phyloP scores from a whole-genome alignment of 306 rosid species.

The Ormosia semicastrata region DNA sequence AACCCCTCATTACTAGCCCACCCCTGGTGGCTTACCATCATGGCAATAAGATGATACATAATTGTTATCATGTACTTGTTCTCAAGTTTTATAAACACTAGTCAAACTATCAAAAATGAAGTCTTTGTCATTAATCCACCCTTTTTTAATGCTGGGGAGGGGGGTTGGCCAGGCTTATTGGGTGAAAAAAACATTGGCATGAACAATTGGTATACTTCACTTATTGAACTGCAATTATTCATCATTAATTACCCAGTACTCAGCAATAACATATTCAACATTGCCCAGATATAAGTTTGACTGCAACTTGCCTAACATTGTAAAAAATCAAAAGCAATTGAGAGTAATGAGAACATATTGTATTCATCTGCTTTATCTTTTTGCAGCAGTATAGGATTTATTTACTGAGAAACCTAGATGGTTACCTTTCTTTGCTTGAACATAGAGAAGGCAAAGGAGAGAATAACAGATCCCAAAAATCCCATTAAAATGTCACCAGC shows the following conservation, averaged over 20 bases:
- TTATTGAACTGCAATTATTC: not conserved
- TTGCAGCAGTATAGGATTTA: not conserved
- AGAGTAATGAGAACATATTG: not conserved
- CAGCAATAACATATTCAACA: not conserved
- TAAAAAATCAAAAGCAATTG: not conserved
- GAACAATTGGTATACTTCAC: not conserved
- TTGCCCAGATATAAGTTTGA: not conserved
- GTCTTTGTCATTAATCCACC: not conserved
- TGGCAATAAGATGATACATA: too few relatives aligned
- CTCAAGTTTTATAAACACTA: not conserved
- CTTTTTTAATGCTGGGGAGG: not conserved
- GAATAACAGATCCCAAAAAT: slow-evolving; percentile 94
- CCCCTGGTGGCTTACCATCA: too few relatives aligned
- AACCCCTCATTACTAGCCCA: too few relatives aligned
- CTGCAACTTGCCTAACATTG: not conserved
- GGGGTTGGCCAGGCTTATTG: not conserved
- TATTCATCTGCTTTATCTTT: not conserved
- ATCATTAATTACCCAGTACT: not conserved
- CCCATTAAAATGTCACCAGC: slow-evolving; percentile 97
- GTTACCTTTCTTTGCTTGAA: slow-evolving; percentile 93
- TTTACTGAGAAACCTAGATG: slow-evolving; percentile 1
- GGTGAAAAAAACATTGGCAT: not conserved
- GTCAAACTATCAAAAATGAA: not conserved
- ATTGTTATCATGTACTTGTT: not conserved
- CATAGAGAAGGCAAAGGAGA: slow-evolving; percentile 97